Base-by-base conservation (phyloP, 768 basidiomycete genomes). In the Heimioporus sp. region DNA sequence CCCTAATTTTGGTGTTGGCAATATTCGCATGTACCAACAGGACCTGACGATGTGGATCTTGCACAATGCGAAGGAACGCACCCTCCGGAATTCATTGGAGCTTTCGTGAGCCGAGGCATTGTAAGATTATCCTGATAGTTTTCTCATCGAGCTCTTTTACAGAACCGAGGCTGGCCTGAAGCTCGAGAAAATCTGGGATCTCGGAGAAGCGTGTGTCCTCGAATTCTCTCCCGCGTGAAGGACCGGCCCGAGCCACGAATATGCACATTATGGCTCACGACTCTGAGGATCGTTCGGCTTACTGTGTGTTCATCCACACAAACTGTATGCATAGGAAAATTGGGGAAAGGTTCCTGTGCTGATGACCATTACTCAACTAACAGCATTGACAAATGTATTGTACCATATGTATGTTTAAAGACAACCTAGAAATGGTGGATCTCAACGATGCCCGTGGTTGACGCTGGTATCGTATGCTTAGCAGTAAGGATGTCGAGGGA, bases 41-140 rank as follows among this genome's bases (percentile, higher is more conserved):
- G 72, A 72, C 39, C 2, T 72, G 43, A 48, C 51, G 2, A 72
- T 72, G 70, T 60, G 53, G 54, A 41, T 67, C 12, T 4, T 61
- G 4, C 59, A 64, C 48, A 72, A 73, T 43, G 65, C 62, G 17
- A 64, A 63, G 56, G 71, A 74, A 20, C 68, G 69, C 16, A 70
- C 64, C 12, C 42, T 72, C 30, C 56, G 62, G 20, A 60, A 66
- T 15, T 63, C 55, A 11, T 51, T 68, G 36, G 48, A 59, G 24
- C 56, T 72, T n/a, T 49, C 62, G 71, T 72, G 38, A 59, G 65
- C 38, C 8, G 12, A 36, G 32, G 15, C 10, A 7, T 35, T 17
- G 6, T 1, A 34, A 9, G 16, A 19, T 28, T 39, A 15, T 30
- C 21, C 5, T 31, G 37, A 28, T 12, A 16, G 7, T 19, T n/a